Conservation (phyloP, 768 basidiomycete genomes). For the Leucosporidium creatinivorum region DNA sequence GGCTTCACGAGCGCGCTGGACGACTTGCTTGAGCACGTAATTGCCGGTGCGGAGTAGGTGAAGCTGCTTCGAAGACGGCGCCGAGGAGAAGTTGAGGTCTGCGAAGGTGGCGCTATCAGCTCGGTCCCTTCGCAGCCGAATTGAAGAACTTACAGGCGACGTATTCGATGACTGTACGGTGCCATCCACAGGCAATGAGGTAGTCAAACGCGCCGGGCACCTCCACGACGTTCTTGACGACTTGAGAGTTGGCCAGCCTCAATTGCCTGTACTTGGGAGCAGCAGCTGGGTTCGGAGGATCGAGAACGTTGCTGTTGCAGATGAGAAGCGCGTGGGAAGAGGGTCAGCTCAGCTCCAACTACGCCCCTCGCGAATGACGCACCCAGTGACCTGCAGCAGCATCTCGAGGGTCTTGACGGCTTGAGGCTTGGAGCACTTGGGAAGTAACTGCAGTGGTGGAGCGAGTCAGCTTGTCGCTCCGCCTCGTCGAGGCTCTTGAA, state of each 20-base stretch:
- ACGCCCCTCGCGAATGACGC: background rate
- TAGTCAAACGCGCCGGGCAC: conserved; percentile 14
- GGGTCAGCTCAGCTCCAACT: background rate
- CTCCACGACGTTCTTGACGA: conserved; percentile 9
- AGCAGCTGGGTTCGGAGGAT: conserved; percentile 21
- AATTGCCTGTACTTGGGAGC: conserved; percentile 28
- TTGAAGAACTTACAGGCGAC: no score
- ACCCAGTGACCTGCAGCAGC: conserved; percentile 2
- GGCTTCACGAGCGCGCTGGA: conserved; percentile 14
- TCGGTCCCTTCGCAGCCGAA: background rate
- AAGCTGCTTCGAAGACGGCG: conserved; percentile 10
- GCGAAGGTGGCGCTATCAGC: conserved; percentile 7
- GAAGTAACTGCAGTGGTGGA: conserved; percentile 15
- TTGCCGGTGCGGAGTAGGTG: conserved; percentile 12
- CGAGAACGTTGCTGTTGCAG: conserved; percentile 13
- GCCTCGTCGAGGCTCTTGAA: background rate
- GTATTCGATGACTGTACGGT: no score
- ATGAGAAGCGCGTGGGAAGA: background rate
- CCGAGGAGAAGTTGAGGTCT: conserved; percentile 8
- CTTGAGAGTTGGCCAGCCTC: conserved; percentile 20
- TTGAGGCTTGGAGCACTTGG: conserved; percentile 20
- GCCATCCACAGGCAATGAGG: conserved; percentile 9
- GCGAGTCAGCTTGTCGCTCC: background rate
- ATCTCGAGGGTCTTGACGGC: conserved; percentile 25
- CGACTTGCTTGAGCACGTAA: conserved; percentile 6